Evolutionary conservation across 176 grass and related monocot species (phyloP), one percentile per base, ranked within the genome.

Genomic region (Tillandsia leiboldiana): DNA sequence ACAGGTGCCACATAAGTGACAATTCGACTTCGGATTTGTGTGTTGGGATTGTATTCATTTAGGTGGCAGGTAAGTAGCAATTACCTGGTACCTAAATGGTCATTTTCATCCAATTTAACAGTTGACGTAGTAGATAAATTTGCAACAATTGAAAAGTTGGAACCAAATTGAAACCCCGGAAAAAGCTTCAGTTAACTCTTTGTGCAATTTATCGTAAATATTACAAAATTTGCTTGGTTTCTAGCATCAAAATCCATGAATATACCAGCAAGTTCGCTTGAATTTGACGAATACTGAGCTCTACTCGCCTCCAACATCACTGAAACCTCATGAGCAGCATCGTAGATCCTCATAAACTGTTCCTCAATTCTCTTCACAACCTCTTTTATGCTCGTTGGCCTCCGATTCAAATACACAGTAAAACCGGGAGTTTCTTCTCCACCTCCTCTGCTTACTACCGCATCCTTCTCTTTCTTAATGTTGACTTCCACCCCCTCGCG

Each of bases 341-440:
- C 73, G 26, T 84, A 93, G 78, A 92, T 92, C 65, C 75, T 88
- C 78, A 73, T 51, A 73, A 99, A 99, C 57, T 99, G 95, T 65
- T 74, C 67, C 7, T 93, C 84, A 0, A 99, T 93, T 67, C 90
- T 90, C 50, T 81, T 85, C 87, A 99, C 88, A 63, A 91, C 90
- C 66, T 99, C 90, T 10, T 77, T 68, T 72, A 99, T 72, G 63
- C 80, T 86, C 20, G 78, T 69, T 53, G 87, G 90, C 66, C 82
- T 86, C 69, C 87, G 70, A 75, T 99, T 90, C 58, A 99, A 62
- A 84, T 93, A 99, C 51, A 90, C 89, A 11, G 77, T 99, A 75
- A 99, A 99, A 83, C 87, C 94, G 9, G 87, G 95, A 20, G 87
- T 90, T 76, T 90, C 87, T 79, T 90, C 82, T 77, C 74, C 85